Evolutionary conservation across 108 stramenopile species (phyloP).

Genomic region (Cafeteria roenbergensis): DNA sequence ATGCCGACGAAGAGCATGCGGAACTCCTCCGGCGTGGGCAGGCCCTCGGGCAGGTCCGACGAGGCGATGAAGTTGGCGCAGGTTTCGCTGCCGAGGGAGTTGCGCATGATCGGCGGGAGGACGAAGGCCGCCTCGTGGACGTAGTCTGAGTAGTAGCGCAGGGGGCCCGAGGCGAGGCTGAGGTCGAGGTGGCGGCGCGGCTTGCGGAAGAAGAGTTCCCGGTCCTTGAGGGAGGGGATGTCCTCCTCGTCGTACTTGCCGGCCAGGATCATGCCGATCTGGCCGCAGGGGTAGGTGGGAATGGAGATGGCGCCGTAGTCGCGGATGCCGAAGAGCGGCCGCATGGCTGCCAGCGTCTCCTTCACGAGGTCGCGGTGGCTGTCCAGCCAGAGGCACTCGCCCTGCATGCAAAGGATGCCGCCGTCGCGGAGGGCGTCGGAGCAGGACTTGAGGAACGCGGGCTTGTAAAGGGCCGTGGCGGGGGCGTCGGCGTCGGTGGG

Average conservation of each 20-base stretch:
- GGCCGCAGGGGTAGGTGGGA: slow-evolving; percentile 91
- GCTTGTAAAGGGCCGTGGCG: slow-evolving; percentile 80
- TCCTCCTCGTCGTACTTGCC: slow-evolving; percentile 19
- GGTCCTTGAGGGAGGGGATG: not conserved
- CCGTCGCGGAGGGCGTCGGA: slow-evolving; percentile 63
- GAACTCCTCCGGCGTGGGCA: too few relatives aligned
- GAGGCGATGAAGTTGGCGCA: too few relatives aligned
- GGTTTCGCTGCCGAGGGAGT: too few relatives aligned
- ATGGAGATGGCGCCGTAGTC: slow-evolving; percentile 94
- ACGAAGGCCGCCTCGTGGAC: slow-evolving; percentile 81
- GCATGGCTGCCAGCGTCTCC: slow-evolving; percentile 57
- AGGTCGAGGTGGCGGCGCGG: not conserved
- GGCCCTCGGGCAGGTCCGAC: too few relatives aligned
- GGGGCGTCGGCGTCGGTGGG: slow-evolving; percentile 70
- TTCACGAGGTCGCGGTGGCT: slow-evolving; percentile 69
- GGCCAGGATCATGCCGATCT: slow-evolving; percentile 83
- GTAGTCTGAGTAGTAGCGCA: slow-evolving; percentile 74
- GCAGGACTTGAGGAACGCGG: slow-evolving; percentile 79
- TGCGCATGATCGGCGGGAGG: slow-evolving; percentile 46
- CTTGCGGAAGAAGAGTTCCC: not conserved
- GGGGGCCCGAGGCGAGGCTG: too few relatives aligned
- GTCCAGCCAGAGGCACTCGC: slow-evolving; percentile 93
- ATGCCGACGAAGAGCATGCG: too few relatives aligned
- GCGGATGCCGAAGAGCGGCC: slow-evolving; percentile 56
- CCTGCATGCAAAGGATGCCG: slow-evolving; percentile 89